phyloP scores from a whole-genome alignment of 1,139 yeast genomes.

The Candida sp. region DNA sequence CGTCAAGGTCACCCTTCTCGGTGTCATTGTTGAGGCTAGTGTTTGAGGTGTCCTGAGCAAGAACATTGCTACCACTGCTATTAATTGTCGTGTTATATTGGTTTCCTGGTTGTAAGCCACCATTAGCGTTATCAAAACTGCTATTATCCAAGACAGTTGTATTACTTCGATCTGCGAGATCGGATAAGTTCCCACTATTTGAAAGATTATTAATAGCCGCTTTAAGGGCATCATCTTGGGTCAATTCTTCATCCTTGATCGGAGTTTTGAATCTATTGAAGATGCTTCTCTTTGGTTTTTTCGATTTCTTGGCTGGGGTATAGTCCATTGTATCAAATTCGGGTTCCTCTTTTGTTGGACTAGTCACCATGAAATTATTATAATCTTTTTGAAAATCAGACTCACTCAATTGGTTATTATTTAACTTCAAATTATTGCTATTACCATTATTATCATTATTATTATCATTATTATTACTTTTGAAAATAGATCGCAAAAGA shows the following conservation, averaged over 20 bases:
- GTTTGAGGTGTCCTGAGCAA: neutral
- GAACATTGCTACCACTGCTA: neutral
- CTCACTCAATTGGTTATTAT: slow-evolving; percentile 6
- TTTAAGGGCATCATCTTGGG: neutral
- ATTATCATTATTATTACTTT: slow-evolving; percentile 15
- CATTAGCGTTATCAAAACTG: neutral
- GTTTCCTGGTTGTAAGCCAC: neutral
- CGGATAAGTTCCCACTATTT: neutral
- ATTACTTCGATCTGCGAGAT: neutral
- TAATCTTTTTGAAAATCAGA: slow-evolving; percentile 4
- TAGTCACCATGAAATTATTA: slow-evolving; percentile 16
- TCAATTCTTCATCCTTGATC: slow-evolving; percentile 13
- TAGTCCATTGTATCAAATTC: slow-evolving; percentile 15
- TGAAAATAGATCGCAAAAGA: slow-evolving; percentile 41
- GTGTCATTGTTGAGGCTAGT: slow-evolving; percentile 2
- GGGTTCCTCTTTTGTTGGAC: slow-evolving; percentile 19
- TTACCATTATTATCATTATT: slow-evolving; percentile 4
- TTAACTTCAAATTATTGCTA: slow-evolving; percentile 5
- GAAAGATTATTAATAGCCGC: neutral
- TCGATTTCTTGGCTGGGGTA: slow-evolving; percentile 21
- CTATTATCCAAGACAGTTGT: neutral
- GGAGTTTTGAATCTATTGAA: slow-evolving; percentile 43
- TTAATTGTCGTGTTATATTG: neutral
- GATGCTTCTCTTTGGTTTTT: slow-evolving; percentile 33
- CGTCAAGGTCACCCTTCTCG: slow-evolving; percentile 4